Evolutionary conservation across 768 basidiomycete genomes (phyloP), one percentile per base, ranked within the genome.

Genomic region (Cystofilobasidium capitatum): DNA sequence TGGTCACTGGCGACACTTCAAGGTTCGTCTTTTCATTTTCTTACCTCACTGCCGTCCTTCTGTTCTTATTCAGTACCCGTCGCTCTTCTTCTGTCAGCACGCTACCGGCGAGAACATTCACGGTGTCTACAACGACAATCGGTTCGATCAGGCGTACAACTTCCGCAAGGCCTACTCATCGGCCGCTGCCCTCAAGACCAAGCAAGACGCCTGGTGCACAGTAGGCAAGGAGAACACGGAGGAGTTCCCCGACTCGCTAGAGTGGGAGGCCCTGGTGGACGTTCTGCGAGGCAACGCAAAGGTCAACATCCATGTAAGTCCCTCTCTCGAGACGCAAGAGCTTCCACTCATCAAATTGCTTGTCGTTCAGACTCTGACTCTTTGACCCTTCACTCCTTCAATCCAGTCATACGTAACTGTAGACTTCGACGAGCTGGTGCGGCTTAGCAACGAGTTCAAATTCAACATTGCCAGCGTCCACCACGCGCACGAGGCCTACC

Each of bases 401-500:
- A 12, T 61, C n/a, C n/a, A 33, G 10, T 35, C 13, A 4, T 55
- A 33, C n/a, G n/a, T 44, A 20, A 44, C 31, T 5, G 63, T 64
- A 22, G 68, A 69, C 20, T 66, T 77, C 26, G 75, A 77, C 65
- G 51, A 70, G n/a, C 55, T 78, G 13, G 71, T 74, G 24, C 64
- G 91, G 84, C 79, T 90, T 3, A 83, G 87, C 13, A 88, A 90
- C 75, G 88, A 91, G 70, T 91, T 89, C 79, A 79, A 88, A 64
- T 78, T 76, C 72, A 66, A 68, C 45, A 72, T 77, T 54, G 74
- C 76, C 12, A 73, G 75, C 20, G 73, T 77, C 62, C 76, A 77
- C 51, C 66, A 67, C 17, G 58, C 66, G 3, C 59, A 61, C 35
- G 44, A 44, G 35, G 83, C 88, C 0, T 90, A 87, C 71, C 84